Percentiles rank a stretch among this genome's conserved stretches.
phyloP scores from a whole-genome alignment of 2,329 filamentous ascomycete genomes.

The Didymella lethalis region DNA sequence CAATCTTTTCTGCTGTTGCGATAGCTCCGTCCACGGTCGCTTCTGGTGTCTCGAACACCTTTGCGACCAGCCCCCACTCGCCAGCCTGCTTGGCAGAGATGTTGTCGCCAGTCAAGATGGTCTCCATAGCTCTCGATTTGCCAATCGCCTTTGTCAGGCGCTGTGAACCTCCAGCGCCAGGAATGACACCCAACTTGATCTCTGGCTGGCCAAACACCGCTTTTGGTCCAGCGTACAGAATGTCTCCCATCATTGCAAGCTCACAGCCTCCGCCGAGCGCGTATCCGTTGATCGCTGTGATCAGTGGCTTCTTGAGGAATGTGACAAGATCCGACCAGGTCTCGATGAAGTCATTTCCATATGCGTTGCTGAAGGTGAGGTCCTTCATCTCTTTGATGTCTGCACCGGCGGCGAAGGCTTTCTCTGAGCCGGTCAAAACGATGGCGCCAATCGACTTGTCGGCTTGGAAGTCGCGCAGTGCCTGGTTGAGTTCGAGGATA shows the following conservation, averaged over 20 bases:
- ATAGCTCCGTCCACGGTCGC: slow-evolving; percentile 82
- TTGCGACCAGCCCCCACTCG: slow-evolving; percentile 88
- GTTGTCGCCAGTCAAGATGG: slow-evolving; percentile 62
- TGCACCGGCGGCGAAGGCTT: slow-evolving; percentile 81
- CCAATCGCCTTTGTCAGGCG: slow-evolving; percentile 75
- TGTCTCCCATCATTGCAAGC: slow-evolving; percentile 95
- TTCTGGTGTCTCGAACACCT: slow-evolving; percentile 79
- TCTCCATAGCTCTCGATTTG: slow-evolving; percentile 57
- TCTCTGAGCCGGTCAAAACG: slow-evolving; percentile 85
- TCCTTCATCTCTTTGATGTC: slow-evolving; percentile 99
- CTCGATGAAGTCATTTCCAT: slow-evolving; percentile 91
- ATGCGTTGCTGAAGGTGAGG: slow-evolving; percentile 86
- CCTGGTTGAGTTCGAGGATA: slow-evolving; percentile 76
- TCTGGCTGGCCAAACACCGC: slow-evolving; percentile 97
- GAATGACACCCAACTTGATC: slow-evolving; percentile 92
- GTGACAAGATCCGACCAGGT: slow-evolving; percentile 88
- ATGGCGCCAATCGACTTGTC: slow-evolving; percentile 46
- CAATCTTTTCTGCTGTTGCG: slow-evolving; percentile 87
- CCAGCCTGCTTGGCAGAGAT: slow-evolving; percentile 86
- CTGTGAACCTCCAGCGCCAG: slow-evolving; percentile 91
- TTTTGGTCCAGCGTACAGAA: slow-evolving; percentile 84
- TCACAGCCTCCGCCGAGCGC: slow-evolving; percentile 96
- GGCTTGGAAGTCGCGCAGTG: slow-evolving; percentile 47
- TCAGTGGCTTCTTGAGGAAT: slow-evolving; percentile 88
- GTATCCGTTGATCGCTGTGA: slow-evolving; percentile 92